Evolutionary conservation across 2,329 filamentous ascomycete species (phyloP), one percentile per base, ranked within the genome.

Genomic region (Cryphonectria naterciae): DNA sequence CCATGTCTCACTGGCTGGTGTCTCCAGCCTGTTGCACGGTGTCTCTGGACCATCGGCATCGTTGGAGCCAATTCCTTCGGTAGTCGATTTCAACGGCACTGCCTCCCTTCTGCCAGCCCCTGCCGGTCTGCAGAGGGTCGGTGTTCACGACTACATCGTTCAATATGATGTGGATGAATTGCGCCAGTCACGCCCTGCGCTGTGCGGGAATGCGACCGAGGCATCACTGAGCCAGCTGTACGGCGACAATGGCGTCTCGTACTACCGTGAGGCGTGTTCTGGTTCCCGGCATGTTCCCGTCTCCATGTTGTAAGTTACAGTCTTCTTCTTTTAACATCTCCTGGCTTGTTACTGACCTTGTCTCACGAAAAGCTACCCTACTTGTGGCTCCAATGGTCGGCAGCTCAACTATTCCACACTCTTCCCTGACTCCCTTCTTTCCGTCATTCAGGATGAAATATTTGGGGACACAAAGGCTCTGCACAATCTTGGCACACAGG

Each of bases 401-500:
- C 4, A n/a, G 32, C 6, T 4, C 13, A 41, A 41, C 32, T 62
- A 58, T 62, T 62, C 65, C 17, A 62, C 62, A 3, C 63, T 73
- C 39, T 73, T 73, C 49, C 37, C 66, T 6, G 39, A 61, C 15
- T 22, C 56, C n/a, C 58, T 69, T 63, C 62, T 73, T 5, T 39
- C n/a, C 39, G 62, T 54, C 13, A 58, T 73, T 13, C 62, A 64
- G 6, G 46, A 19, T 13, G 41, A 28, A 32, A 13, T 49, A 11
- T 49, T 62, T 32, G 32, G 49, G 25, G 22, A 41, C 22, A 4
- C 56, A 32, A 19, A 22, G 5, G 46, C 56, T 2, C 52, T 73
- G 46, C 71, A 73, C 58, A 73, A 73, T 54, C 58, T 73, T 52
- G 61, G 46, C 56, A 63, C 69, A 35, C 62, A 52, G 19, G 68